A percentile compares a stretch with the other conserved stretches of the same genome.
phyloP scores from a whole-genome alignment of 306 rosid species.

The Adenanthera pavonina region DNA sequence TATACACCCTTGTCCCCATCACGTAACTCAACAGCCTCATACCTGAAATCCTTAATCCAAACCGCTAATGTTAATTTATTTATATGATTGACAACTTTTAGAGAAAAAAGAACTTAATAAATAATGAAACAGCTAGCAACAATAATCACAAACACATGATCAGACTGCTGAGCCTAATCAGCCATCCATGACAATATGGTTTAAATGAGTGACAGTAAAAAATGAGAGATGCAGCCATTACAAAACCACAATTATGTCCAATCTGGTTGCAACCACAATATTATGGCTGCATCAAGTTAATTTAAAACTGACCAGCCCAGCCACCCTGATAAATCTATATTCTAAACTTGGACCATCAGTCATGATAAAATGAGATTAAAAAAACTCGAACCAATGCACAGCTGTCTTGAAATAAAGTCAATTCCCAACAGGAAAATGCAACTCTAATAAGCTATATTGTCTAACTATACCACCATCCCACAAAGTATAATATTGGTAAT shows the following conservation, averaged over 20 bases:
- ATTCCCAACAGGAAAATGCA: neutral
- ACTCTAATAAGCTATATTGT: neutral
- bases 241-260: neutral
- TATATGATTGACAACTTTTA: neutral
- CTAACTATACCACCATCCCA: neutral
- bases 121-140: neutral
- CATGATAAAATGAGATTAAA: neutral
- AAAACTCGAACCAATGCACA: neutral
- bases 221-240: neutral
- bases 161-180: slow-evolving; percentile 21
- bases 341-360: neutral
- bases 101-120: neutral
- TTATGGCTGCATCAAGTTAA: neutral
- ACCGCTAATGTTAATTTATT: slow-evolving; percentile 4
- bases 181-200: neutral
- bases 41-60: slow-evolving; percentile 55
- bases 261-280: neutral
- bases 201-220: neutral
- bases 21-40: slow-evolving; percentile 88
- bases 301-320: neutral
- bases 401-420: neutral
- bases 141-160: neutral
- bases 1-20: slow-evolving; percentile 88
- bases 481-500: neutral
- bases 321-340: neutral